Percentiles rank a stretch among this genome's conserved stretches.
Conservation (phyloP, 495 filamentous ascomycete species). For the Aspergillus conjunctus region DNA sequence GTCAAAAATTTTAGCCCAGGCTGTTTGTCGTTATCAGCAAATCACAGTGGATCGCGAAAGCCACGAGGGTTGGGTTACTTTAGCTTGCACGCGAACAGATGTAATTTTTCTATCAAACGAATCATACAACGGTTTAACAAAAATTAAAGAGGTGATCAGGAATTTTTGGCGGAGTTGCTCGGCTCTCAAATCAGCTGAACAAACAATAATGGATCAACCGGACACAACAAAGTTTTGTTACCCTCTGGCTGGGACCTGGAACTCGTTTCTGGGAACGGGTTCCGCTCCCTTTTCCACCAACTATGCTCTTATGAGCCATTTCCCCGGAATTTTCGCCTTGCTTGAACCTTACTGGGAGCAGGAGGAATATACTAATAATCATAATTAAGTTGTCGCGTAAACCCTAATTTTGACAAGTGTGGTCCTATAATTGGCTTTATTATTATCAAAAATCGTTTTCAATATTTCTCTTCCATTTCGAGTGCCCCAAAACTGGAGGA, state of each 20-base stretch:
- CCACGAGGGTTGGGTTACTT: conserved; percentile 22
- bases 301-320: conserved; percentile 21
- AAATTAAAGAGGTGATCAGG: no score
- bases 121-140: no score
- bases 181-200: conserved; percentile 2
- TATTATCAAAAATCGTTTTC: no score
- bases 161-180: conserved; percentile 14
- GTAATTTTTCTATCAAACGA: no score
- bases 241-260: no score
- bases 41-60: conserved; percentile 18
- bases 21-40: conserved; percentile 9
- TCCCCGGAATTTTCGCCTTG: conserved; percentile 18
- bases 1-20: conserved; percentile 7
- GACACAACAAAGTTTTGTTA: conserved; percentile 3
- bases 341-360: conserved; percentile 11
- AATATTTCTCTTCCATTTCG: no score
- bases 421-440: no score
- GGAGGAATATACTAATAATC: not conserved
- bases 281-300: not conserved
- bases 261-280: not conserved
- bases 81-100: conserved; percentile 6
- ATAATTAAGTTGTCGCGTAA: no score
- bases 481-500: no score
- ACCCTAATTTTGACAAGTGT: no score
- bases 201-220: not conserved